Conservation (phyloP, 345 rosid species). For the Chamaenerion angustifolium region DNA sequence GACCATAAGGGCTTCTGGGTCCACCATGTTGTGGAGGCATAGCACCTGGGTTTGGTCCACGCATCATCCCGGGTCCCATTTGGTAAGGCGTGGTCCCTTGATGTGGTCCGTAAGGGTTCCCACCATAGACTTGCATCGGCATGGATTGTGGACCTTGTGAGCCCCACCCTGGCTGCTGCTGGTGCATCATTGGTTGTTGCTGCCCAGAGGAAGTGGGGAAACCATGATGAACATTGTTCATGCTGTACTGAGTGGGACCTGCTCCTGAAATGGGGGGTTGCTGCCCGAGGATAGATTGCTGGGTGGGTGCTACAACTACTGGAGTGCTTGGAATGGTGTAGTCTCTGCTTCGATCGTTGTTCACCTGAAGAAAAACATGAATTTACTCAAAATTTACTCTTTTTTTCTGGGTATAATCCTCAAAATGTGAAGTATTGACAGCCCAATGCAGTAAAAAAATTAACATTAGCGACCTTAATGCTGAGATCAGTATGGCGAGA, state of each 20-base stretch:
- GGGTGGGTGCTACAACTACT: constrained; percentile 20
- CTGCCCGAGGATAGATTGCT: constrained; percentile 58
- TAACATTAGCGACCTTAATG: constrained; percentile 47
- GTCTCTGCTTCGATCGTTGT: constrained; percentile 89
- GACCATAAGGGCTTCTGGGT: constrained; percentile 25
- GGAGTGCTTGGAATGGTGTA: constrained; percentile 54
- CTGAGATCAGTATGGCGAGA: constrained; percentile 95
- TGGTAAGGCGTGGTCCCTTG: constrained; percentile 39
- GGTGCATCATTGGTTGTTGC: constrained; percentile 33
- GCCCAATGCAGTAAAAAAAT: not conserved
- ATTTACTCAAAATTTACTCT: not conserved
- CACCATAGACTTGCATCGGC: constrained; percentile 34
- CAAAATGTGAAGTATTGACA: not conserved
- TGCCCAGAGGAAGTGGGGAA: constrained; percentile 19
- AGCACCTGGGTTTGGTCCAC: constrained; percentile 24
- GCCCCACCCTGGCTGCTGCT: constrained; percentile 55
- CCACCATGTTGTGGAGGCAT: constrained; percentile 13
- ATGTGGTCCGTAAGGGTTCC: constrained; percentile 37
- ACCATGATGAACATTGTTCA: constrained; percentile 26
- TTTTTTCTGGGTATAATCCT: not conserved
- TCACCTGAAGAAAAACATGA: constrained; percentile 35
- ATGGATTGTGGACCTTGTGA: constrained; percentile 37
- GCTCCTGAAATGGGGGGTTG: constrained; percentile 38
- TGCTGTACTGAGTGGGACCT: constrained; percentile 13
- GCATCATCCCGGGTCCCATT: constrained; percentile 53